Base-by-base conservation (phyloP, 2,329 filamentous ascomycete species). In the Taxawa tesnikishii region DNA sequence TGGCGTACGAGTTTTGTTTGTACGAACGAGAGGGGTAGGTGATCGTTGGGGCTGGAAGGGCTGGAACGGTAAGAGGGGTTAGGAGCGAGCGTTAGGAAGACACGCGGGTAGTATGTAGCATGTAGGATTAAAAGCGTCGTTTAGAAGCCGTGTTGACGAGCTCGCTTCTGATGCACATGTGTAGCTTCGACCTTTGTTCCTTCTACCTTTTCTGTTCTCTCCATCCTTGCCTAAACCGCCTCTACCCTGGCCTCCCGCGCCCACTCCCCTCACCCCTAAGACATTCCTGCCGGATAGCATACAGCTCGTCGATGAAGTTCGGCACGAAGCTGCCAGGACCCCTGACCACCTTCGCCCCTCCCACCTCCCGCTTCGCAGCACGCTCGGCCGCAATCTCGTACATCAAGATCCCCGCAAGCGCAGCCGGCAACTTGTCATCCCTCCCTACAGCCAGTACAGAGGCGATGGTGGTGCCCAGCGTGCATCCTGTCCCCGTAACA, bases 311-410 rank as follows among this genome's bases (percentile, higher is more conserved):
- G 26, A 94, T 60, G 48, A 94, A 87, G 0, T 78, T 78, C 0
- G 84, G 79, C 9, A 92, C 75, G 60, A 94, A 94, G 1, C 76
- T 83, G 0, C 88, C 88, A 0, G 88, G 85, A 0, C 88, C 88
- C 37, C 64, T 66, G 3, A 90, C 83, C 40, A 76, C 68, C n/a
- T 8, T 8, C n/a, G n/a, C n/a, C n/a, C n/a, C n/a, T n/a, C n/a
- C n/a, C n/a, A n/a, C n/a, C 0, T 60, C 54, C 32, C 73, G 60
- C 6, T 38, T 37, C 2, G 63, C 68, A n/a, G 73, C 73, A n/a
- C 60, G 58, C 58, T 88, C 79, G 0, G 83, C 82, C 1, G 77
- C 77, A 41, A 81, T 70, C 52, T 90, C 85, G 50, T 79, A 94
- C 51, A 84, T 70, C 42, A 90, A 53, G 12, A 92, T 58, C 0